phyloP scores from a whole-genome alignment of 2,329 filamentous ascomycete species.

The Triangularia verruculosa region DNA sequence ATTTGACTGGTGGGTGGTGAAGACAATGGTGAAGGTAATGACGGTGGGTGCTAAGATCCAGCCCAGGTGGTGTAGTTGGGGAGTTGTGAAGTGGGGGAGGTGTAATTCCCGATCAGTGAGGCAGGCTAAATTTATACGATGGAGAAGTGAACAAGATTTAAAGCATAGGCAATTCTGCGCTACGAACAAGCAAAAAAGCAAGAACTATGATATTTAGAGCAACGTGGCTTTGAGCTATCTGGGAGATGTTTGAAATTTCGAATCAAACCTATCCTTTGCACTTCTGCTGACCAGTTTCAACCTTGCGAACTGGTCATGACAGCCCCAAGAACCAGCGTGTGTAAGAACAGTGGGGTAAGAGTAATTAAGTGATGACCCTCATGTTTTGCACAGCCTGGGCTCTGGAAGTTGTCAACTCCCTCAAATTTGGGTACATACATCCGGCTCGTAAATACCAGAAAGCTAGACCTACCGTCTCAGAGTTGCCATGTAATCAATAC shows the following conservation, averaged over 20 bases:
- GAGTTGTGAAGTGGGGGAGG: neutral
- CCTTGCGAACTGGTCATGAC: neutral
- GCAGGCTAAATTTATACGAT: neutral
- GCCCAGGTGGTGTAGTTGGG: neutral
- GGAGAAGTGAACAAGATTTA: neutral
- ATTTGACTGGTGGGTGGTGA: neutral
- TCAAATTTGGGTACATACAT: too few relatives aligned
- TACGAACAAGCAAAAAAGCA: too few relatives aligned
- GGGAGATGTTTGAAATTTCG: too few relatives aligned
- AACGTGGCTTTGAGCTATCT: neutral
- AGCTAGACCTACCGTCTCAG: neutral
- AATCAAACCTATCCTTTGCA: neutral
- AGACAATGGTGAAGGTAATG: neutral
- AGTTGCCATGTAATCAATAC: too few relatives aligned
- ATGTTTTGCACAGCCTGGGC: too few relatives aligned
- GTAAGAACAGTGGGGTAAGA: neutral
- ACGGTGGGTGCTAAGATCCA: neutral
- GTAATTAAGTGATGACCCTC: neutral
- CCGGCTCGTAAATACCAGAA: neutral
- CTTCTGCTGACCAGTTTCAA: neutral
- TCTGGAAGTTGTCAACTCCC: too few relatives aligned
- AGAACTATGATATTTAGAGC: neutral
- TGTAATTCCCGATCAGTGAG: neutral
- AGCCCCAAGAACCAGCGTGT: neutral
- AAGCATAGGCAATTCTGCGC: neutral